Conservation (phyloP, 441 rosid species). For the Eugenia klotzschiana region DNA sequence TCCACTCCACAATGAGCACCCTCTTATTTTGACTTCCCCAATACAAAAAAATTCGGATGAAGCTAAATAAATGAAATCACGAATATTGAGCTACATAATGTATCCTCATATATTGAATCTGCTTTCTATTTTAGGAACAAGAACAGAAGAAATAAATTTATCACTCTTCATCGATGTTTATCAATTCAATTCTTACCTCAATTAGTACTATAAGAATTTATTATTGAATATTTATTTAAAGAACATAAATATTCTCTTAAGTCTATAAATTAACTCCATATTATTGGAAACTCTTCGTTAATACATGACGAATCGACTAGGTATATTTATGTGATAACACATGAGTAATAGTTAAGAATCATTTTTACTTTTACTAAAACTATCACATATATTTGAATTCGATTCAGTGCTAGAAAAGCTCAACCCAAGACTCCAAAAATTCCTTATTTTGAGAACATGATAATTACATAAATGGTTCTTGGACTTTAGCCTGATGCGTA, state of each 20-base stretch:
- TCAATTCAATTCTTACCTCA: neutral
- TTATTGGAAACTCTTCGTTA: neutral
- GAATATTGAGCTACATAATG: neutral
- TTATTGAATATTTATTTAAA: neutral
- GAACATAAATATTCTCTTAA: neutral
- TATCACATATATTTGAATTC: neutral
- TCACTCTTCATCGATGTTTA: neutral
- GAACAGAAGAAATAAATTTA: neutral
- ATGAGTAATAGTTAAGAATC: neutral
- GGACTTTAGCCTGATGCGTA: neutral
- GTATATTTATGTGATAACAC: neutral
- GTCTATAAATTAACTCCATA: neutral
- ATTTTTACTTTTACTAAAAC: neutral
- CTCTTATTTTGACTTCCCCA: neutral
- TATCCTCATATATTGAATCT: neutral
- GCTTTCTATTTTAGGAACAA: neutral
- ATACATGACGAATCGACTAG: accelerated
- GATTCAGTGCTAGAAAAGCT: neutral
- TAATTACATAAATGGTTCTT: neutral
- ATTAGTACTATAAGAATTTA: neutral
- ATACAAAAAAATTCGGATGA: neutral
- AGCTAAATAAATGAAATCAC: neutral
- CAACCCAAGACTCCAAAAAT: neutral
- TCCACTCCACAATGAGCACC: neutral
- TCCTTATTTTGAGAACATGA: neutral